Evolutionary conservation across 1,284 basidiomycete species (phyloP), one percentile per base, ranked within the genome.

Genomic region (Papiliotrema laurentii): DNA sequence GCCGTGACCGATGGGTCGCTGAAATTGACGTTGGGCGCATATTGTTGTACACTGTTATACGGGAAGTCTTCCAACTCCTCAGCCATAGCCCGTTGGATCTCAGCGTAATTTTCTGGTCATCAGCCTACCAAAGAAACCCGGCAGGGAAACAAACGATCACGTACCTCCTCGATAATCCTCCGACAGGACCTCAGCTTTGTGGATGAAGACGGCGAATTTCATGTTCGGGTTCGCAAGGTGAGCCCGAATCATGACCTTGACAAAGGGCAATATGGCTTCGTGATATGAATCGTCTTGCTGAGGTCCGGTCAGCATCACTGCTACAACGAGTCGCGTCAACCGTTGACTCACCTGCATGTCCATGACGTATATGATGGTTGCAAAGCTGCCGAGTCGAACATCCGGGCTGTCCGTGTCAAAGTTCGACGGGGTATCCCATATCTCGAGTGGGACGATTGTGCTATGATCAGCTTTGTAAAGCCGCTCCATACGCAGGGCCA

Each of bases 381-480:
- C 80, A 63, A 92, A 90, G 27, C 85, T 79, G 36, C 81, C 80
- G 22, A 92, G 77, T 1, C 86, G 80, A 2, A 80, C 80, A 18
- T 84, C 85, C 21, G 91, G 78, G 18, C 83, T 81, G 25, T 89
- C 85, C 3, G 85, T 79, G 4, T 88, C 84, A 46, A 84, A 82
- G 50, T 85, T 88, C 25, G 89, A 88, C 0, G 94, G 94, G 55
- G 89, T 89, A 67, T 97, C 93, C 89, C 91, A 97, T 66, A 97
- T 83, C 68, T 97, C 88, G 22, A 97, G 81, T 1, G 89, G 88
- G 50, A 96, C 84, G 56, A 97, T 85, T 33, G 90, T 87, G 71
- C 92, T 94, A 16, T 16, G n/a, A 13, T 51, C 44, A 52, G 39
- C 38, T 36, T 16, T 28, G 34, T 10, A n/a, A n/a, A n/a, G n/a